phyloP scores from a whole-genome alignment of 805 yeast genomes.

The Cyberlindnera maritima region DNA sequence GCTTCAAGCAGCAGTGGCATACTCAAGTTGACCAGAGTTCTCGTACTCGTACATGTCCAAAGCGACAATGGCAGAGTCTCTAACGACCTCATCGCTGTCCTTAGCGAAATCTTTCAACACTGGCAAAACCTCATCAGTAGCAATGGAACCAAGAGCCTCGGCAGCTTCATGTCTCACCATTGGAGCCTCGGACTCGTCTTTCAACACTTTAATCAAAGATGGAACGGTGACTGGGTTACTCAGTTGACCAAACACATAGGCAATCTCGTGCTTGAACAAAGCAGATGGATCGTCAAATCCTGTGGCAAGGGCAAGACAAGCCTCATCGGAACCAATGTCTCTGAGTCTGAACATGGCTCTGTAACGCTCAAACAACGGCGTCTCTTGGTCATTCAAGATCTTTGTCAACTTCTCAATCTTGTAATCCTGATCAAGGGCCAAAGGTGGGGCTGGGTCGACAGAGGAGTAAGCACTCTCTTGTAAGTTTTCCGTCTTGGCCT shows the following conservation, averaged over 20 bases:
- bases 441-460: constrained; percentile 98
- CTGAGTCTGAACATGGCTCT: constrained; percentile 98
- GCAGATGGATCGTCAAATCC: constrained; percentile 93
- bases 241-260: constrained; percentile 96
- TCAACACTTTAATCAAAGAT: constrained; percentile 75
- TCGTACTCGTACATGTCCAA: constrained; percentile 98
- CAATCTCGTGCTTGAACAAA: constrained; percentile 94
- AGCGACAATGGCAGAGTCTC: constrained; percentile 96
- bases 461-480: constrained; percentile 79
- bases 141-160: constrained; percentile 96
- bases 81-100: constrained; percentile 85
- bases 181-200: constrained; percentile 79
- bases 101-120: constrained; percentile 73
- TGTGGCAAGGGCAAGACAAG: constrained; percentile 84
- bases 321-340: constrained; percentile 91
- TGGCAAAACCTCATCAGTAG: constrained; percentile 92
- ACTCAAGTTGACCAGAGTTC: constrained; percentile 78
- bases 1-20: constrained; percentile 38
- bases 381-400: constrained; percentile 70
- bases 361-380: constrained; percentile 88
- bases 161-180: constrained; percentile 99
- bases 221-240: constrained; percentile 93
- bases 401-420: constrained; percentile 63
- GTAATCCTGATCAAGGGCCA: constrained; percentile 61
- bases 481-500: constrained; percentile 62